These are phyloP conservation scores for Dendrostoma leiphaemia DNA, from an alignment of 2,329 filamentous ascomycete genomes.

Conservation along the genomic window DNA sequence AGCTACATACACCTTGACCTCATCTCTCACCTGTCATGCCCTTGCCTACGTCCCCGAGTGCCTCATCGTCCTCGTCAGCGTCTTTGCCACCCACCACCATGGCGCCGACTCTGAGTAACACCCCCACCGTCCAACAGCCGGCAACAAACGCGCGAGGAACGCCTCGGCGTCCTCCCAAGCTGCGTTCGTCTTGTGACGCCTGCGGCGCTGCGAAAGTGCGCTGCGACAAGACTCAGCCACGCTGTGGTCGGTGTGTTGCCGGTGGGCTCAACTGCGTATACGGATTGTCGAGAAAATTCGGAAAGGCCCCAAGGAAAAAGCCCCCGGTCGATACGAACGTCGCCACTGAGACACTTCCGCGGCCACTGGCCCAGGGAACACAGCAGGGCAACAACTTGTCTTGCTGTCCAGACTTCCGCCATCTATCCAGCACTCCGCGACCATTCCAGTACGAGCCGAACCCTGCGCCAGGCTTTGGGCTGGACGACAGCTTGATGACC, in stretches of 20 bases:
- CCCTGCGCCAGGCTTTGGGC: constrained; percentile 7
- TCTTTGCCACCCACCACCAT: constrained; percentile 9
- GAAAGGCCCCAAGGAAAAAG: constrained; percentile 18
- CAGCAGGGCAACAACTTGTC: constrained; percentile 13
- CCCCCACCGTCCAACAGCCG: background rate
- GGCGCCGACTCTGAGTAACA: constrained; percentile 2
- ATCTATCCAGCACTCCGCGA: constrained; percentile 10
- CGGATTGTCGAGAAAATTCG: constrained; percentile 17
- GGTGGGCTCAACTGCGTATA: constrained; percentile 18
- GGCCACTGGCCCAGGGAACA: constrained; percentile 11
- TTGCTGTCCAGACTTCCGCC: constrained; percentile 15
- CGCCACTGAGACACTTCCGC: constrained; percentile 2
- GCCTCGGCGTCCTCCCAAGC: constrained; percentile 15
- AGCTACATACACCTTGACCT: background rate
- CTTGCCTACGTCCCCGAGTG: constrained; percentile 8
- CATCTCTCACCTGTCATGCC: background rate
- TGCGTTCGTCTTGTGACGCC: constrained; percentile 20
- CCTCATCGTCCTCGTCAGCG: constrained; percentile 8
- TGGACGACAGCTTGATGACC: constrained; percentile 17
- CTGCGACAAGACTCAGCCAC: constrained; percentile 19
- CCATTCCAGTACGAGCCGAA: constrained; percentile 14
- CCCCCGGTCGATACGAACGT: constrained; percentile 9
- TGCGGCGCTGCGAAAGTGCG: constrained; percentile 19
- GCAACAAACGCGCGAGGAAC: constrained; percentile 14
- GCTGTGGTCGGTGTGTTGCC: constrained; percentile 17